Evolutionary conservation across 345 rosid genomes (phyloP).

Genomic region (Gossypium rotundifolium): DNA sequence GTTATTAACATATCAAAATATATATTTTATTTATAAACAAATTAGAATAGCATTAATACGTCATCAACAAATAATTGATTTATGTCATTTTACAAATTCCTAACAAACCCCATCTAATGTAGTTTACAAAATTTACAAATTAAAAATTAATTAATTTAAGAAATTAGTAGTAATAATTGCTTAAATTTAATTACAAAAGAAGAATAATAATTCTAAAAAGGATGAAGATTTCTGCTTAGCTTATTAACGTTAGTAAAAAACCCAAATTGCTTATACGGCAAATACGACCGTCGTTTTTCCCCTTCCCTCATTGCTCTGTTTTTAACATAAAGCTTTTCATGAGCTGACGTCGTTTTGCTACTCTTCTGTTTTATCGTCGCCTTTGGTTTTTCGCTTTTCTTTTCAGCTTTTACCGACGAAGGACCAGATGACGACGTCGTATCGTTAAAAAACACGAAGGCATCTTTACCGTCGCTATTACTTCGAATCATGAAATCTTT

Average conservation of each 20-base stretch:
- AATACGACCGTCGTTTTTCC: constrained; percentile 13
- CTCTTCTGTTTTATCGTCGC: neutral
- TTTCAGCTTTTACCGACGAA: neutral
- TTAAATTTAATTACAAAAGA: too few species aligned
- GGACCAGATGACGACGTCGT: neutral
- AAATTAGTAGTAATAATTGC: too few species aligned
- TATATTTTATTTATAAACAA: too few species aligned
- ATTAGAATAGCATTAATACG: too few species aligned
- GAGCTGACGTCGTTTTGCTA: constrained; percentile 6
- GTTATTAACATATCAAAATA: too few species aligned
- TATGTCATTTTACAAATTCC: too few species aligned
- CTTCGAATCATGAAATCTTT: constrained; percentile 33
- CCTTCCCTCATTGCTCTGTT: constrained; percentile 1
- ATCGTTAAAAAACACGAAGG: constrained; percentile 36
- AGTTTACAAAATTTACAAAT: too few species aligned
- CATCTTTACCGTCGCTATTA: constrained; percentile 48
- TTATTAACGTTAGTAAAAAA: constrained; percentile 11
- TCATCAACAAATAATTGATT: too few species aligned
- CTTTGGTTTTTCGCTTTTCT: neutral
- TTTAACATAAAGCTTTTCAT: constrained; percentile 8
- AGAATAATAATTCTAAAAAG: neutral
- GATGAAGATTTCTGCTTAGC: constrained; percentile 11
- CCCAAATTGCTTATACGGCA: constrained; percentile 15
- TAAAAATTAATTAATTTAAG: too few species aligned
- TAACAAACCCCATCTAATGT: too few species aligned